A percentile compares a stretch with the other conserved stretches of the same genome.
Evolutionary conservation across 441 rosid species (phyloP).

Genomic region (Rhodomyrtus psidioides): DNA sequence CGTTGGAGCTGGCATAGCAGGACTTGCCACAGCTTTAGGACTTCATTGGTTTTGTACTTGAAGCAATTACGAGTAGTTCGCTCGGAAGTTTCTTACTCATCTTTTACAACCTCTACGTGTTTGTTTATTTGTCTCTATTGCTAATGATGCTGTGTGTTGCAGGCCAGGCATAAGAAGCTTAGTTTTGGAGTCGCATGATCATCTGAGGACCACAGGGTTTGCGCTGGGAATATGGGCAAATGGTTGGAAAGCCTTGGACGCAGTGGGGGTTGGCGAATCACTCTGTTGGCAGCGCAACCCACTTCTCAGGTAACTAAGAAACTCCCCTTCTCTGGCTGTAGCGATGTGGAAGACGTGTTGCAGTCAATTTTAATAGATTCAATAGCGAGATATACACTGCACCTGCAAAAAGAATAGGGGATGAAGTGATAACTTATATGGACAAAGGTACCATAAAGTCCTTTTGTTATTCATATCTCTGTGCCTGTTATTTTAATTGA

Average conservation of each 20-base stretch:
- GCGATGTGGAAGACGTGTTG: not conserved
- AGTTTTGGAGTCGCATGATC: not conserved
- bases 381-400: no score
- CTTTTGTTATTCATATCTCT: not conserved
- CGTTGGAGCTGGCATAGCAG: not conserved
- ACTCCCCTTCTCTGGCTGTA: not conserved
- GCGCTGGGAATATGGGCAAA: not conserved
- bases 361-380: no score
- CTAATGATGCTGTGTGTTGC: not conserved
- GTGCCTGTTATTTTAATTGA: not conserved
- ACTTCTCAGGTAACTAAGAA: not conserved
- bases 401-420: no score
- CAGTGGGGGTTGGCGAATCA: not conserved
- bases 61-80: not conserved
- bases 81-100: no score
- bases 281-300: not conserved
- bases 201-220: not conserved
- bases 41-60: slow-evolving; percentile 42
- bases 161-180: not conserved
- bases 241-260: not conserved
- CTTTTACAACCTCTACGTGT: not conserved
- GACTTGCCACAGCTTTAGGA: slow-evolving; percentile 56
- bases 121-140: not conserved
- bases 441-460: not conserved
- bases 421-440: no score